These are phyloP conservation scores for Alternaria brassicae DNA, from an alignment of 2,329 filamentous ascomycete genomes.

Conservation along the genomic window DNA sequence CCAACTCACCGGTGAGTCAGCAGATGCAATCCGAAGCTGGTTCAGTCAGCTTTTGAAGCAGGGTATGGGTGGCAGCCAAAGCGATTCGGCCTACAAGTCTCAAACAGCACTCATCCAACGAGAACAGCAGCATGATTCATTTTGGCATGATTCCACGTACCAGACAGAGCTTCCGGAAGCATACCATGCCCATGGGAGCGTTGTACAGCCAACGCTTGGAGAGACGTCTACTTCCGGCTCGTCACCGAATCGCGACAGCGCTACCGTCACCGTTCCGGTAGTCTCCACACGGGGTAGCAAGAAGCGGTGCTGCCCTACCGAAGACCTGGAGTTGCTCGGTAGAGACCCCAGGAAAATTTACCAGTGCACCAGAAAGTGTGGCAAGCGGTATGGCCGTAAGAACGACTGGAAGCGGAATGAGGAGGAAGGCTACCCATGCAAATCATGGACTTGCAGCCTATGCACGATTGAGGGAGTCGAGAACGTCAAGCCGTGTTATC, in stretches of 20 bases:
- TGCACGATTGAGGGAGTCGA: slow-evolving; percentile 42
- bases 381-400: slow-evolving; percentile 49
- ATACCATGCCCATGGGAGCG: neutral
- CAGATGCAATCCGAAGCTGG: slow-evolving; percentile 45
- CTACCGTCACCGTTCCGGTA: slow-evolving; percentile 23
- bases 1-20: slow-evolving; percentile 46
- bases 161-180: slow-evolving; percentile 17
- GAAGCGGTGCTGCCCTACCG: slow-evolving; percentile 47
- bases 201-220: slow-evolving; percentile 12
- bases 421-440: slow-evolving; percentile 48
- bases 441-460: slow-evolving; percentile 45
- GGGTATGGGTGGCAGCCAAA: slow-evolving; percentile 41
- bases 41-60: slow-evolving; percentile 48
- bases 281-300: slow-evolving; percentile 37
- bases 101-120: slow-evolving; percentile 40
- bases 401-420: slow-evolving; percentile 52
- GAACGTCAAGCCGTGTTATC: slow-evolving; percentile 48
- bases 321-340: slow-evolving; percentile 36
- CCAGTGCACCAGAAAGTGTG: slow-evolving; percentile 49
- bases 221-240: slow-evolving; percentile 23
- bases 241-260: slow-evolving; percentile 26
- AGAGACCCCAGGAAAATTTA: slow-evolving; percentile 48
- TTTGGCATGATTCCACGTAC: slow-evolving; percentile 27
- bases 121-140: slow-evolving; percentile 25
- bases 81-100: slow-evolving; percentile 49